Evolutionary conservation across 2,329 filamentous ascomycete species (phyloP), one percentile per base, ranked within the genome.

Genomic region (Ceratocystis huliohia): DNA sequence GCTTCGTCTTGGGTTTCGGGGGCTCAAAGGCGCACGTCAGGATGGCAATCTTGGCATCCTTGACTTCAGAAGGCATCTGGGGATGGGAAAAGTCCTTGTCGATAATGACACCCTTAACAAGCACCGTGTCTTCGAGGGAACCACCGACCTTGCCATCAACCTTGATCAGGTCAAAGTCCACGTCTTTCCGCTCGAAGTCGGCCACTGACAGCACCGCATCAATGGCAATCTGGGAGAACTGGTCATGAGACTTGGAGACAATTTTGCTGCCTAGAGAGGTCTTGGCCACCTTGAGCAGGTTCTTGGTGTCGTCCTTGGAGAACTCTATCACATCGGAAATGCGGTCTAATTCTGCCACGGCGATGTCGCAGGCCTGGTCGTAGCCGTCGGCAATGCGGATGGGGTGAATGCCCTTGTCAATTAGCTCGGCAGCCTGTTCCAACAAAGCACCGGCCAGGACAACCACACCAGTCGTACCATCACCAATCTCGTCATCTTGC

Each of bases 81-180:
- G 94, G 94, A 77, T 99, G 94, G 45, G 94, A 97, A 77, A 99
- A 99, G 79, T 99, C 95, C 81, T 99, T 99, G 84, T 99, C 94
- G 76, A 99, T 84, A 75, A 99, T 96, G 70, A 99, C 94, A 75
- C 94, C 94, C 80, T 97, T 95, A 72, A 99, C 93, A 56, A 99
- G 85, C 37, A 97, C 79, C 5, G 92, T 89, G 77, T 99, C 94
- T 77, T 97, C 93, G 20, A 99, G 83, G 33, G 93, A 79, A 68
- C 95, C 94, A 72, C 94, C 94, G 45, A 97, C 91, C 81, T 99
- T 99, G 73, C 94, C 93, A 73, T 99, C 94, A 64, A 99, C 93
- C 83, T 99, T 99, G 81, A 99, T 99, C 71, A 99, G 80, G 79
- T 99, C 94, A 74, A 99, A 99, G 75, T 99, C 92, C 69, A 99